phyloP scores from a whole-genome alignment of 106 monocot genomes.

The Dioscorea zingiberensis region DNA sequence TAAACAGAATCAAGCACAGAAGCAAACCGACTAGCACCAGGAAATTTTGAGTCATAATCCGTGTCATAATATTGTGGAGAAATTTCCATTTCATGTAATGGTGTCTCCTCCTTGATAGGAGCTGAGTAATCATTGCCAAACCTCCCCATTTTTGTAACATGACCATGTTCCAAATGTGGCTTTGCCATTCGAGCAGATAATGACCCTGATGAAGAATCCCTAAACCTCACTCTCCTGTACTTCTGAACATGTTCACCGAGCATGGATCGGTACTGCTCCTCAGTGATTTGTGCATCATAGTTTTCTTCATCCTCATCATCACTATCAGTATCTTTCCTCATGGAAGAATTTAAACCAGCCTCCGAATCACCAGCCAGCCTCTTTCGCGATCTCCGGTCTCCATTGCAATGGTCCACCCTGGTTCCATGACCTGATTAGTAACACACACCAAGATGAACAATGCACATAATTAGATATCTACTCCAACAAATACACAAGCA shows the following conservation, averaged over 20 bases:
- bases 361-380: constrained; percentile 28
- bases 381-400: constrained; percentile 36
- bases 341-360: constrained; percentile 30
- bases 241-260: constrained; percentile 80
- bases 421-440: constrained; percentile 34
- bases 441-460: neutral
- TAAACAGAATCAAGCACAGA: constrained; percentile 53
- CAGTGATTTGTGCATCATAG: constrained; percentile 48
- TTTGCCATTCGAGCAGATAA: constrained; percentile 15
- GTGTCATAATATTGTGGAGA: constrained; percentile 43
- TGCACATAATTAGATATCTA: neutral
- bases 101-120: constrained; percentile 40
- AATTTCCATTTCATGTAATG: constrained; percentile 21
- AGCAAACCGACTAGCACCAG: constrained; percentile 26
- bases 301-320: constrained; percentile 50
- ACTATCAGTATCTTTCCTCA: constrained; percentile 34
- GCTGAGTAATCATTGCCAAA: constrained; percentile 18
- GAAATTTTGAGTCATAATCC: constrained; percentile 38
- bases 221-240: constrained; percentile 43
- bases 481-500: neutral
- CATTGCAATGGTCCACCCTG: constrained; percentile 49
- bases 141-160: constrained; percentile 31
- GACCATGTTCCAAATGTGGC: constrained; percentile 25
- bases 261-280: constrained; percentile 85
- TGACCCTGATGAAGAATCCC: constrained; percentile 25